Evolutionary conservation across 2,329 filamentous ascomycete species (phyloP), one percentile per base, ranked within the genome.

Genomic region (Xylogone sp.): DNA sequence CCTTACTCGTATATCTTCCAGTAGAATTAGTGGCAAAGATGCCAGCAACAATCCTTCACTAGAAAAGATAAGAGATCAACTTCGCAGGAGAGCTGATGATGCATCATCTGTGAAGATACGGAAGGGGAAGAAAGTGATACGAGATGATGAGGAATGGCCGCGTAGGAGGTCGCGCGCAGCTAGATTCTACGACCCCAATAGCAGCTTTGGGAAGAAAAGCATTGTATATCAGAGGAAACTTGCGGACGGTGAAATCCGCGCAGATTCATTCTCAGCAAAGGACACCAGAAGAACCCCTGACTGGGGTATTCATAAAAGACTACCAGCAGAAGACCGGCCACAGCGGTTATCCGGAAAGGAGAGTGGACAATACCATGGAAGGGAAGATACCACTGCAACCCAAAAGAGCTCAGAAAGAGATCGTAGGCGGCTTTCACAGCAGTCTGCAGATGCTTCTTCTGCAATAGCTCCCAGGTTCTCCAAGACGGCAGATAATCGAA

Each of bases 81-180:
- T 21, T 18, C 20, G 39, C 16, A 42, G 21, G 34, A 27, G 45
- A 19, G 48, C 29, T 27, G 49, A 47, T 19, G 27, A 18, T 20
- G 42, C 42, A 2, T 39, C 45, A 16, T 16, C 5, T 2, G 73
- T 64, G 62, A 69, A 66, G 44, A 68, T 76, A 46, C 61, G 59
- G 42, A 78, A 74, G 57, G 71, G 79, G 21, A 79, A 76, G 58
- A 81, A 79, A 61, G 77, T 80, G 59, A 68, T 82, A 31, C 73
- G 72, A 21, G 68, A 74, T 52, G 69, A 68, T 53, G 65, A 63
- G 19, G 64, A 63, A 45, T 16, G 5, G 16, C 43, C 21, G 13
- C 21, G 20, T 45, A 5, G 24, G 43, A 45, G 19, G n/a, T 52
- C 78, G 5, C 72, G 80, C 43, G 68, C 70, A 45, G 73, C 75